Evolutionary conservation across 441 rosid species (phyloP), one percentile per base, ranked within the genome.

Genomic region (Gossypium gossypioides): DNA sequence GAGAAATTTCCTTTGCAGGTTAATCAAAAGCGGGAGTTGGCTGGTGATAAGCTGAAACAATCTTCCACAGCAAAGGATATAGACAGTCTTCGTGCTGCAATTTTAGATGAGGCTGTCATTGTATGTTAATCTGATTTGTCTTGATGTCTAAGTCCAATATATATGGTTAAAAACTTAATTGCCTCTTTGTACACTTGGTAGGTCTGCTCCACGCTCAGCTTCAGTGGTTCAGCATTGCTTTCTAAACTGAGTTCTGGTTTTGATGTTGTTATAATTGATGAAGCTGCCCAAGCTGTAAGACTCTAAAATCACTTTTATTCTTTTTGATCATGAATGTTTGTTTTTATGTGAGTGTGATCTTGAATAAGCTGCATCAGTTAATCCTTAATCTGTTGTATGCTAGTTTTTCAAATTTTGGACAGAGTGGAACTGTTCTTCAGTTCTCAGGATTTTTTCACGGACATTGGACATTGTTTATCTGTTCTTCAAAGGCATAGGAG

Each of bases 231-330:
- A 0, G 71, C 87, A 66, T 81, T 89, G 74, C 89, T 95, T 66
- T 78, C 89, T 58, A 92, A 87, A 81, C 71, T 81, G 72, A 89
- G 62, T 70, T 90, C 86, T 69, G 85, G 90, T 80, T 95, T 92
- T 67, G 99, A 95, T 88, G 91, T 95, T 50, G 99, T 92, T 75
- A 92, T 95, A 62, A 89, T 95, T 52, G 99, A 95, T 77, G 97
- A 95, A 85, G 97, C 97, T 76, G 99, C 99, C 72, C 97, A 92
- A 85, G 99, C 97, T 80, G 99, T 92, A 83, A 86, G 94, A 77
- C 64, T 61, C 70, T 56, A 9, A 6, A 6, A 52, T 37, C 4
- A 51, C 51, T 72, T 18, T 63, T 79, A 18, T 51, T 54, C 50
- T 74, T 60, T 69, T 18, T 60, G 22, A 10, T 29, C 52, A 55